Base-by-base conservation (phyloP, 1,139 yeast genomes). In the Kodamaea sp. region DNA sequence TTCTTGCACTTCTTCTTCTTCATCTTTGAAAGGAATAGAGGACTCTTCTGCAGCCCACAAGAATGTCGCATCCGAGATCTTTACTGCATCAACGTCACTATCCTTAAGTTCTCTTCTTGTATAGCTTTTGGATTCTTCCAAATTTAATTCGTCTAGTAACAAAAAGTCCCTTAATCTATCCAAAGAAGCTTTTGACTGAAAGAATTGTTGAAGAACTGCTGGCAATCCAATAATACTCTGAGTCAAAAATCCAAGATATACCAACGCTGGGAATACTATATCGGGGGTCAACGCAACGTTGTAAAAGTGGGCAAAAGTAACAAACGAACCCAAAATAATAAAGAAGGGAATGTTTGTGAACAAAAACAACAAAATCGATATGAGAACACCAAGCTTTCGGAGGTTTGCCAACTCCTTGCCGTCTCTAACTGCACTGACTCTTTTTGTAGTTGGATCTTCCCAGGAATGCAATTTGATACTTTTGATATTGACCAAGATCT, bases 401-500 rank as follows among this genome's bases (percentile, higher is more conserved):
- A 73, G 51, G 41, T 76, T 75, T 26, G 54, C 57, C 37, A 79
- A 53, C 47, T 79, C 85, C 37, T 70, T 54, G 31, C 70, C 67
- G 41, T 78, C 74, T 58, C 84, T 69, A 16, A 73, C 66, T 33
- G 71, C 70, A 6, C 61, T 48, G 4, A 79, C 53, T 32, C 76
- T 72, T 9, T 66, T 61, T 22, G 79, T 53, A 73, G 82, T 76
- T 11, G 90, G 82, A 13, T 60, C 59, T 51, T 84, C 94, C 88
- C 90, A 83, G 1, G 87, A 81, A 46, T 83, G 83, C 13, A 84
- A 63, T 54, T 84, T 84, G 42, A 84, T 72, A 36, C 83, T 75
- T 50, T 83, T 83, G 42, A 83, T 79, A 34, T 81, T 75, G 24
- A 78, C 69, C 38, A 84, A 54, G 9, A 83, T 70, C 48, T 83